Base-by-base conservation (phyloP, 75 land plant species). In the Pinus albicaulis region DNA sequence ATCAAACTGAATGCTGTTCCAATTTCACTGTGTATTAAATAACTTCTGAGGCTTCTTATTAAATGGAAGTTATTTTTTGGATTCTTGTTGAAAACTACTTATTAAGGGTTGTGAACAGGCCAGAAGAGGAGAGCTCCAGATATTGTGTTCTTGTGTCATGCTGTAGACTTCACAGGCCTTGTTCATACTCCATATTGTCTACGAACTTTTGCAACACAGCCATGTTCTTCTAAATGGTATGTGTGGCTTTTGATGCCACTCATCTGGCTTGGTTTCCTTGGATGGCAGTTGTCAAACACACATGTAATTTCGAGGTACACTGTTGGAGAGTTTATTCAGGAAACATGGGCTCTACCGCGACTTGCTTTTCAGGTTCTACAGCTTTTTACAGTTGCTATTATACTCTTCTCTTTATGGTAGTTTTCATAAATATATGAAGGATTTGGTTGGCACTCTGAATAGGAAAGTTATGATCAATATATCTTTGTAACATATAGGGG, bases 261-360 rank as follows among this genome's bases (percentile, higher is more conserved):
- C 7, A 52, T 62, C 20, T 38, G 73, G 44, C 53, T 76, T 31
- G 48, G 63, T 11, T 38, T 79, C 59, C 1, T 75, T 61, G 5
- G 34, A 19, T 79, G 86, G 76, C 22, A 66, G 11, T 79, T 24
- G n/a, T 66, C 55, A 57, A 20, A 8, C 0, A n/a, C 72, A 2
- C 80, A 76, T 38, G 16, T 41, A 31, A 14, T 76, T 6, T 76
- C 86, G n/a, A 77, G 76, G 16, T 83, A 83, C 52, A 56, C 15
- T 0, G 16, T 85, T 11, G 17, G 41, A 4, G 58, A 61, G 3
- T 34, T 83, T 59, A 31, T 56, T 8, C 66, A 68, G 1, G 68
- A 85, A 48, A 85, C 87, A 15, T 85, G 87, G 87, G 87, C 58
- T 4, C 31, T 85, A n/a, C 86, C 87, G 31, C 76, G 81, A 55